Evolutionary conservation across 2,329 filamentous ascomycete genomes (phyloP), one percentile per base, ranked within the genome.

Genomic region (Zasmidium citrigriseum): DNA sequence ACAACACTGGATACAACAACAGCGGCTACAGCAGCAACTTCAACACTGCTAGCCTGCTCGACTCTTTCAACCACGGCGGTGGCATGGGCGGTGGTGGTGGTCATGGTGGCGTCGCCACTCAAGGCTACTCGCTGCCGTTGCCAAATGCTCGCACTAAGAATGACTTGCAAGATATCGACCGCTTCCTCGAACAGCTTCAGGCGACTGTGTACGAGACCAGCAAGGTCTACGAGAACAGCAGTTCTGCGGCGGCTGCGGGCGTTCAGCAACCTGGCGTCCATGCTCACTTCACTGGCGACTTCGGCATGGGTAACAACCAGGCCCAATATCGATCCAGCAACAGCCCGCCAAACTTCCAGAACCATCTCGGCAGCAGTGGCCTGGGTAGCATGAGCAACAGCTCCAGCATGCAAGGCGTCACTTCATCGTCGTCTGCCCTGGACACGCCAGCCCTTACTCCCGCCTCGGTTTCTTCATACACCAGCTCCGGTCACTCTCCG

Each of bases 171-270:
- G 92, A 96, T 73, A 93, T 98, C 70, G 95, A 98, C 74, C 89
- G 92, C 71, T 90, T 98, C 74, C 85, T 99, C 55, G 92, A 96
- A 77, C 91, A 97, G 77, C 93, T 98, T 82, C 93, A 97, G 77
- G 88, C 89, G 64, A 97, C 93, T 47, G 91, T 98, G 50, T 98
- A 98, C 73, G 95, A 98, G 78, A 96, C 89, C 74, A 88, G 92
- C 55, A 66, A 62, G 51, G 61, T 58, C 53, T 98, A 98, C 72
- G 95, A 98, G 77, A 96, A 89, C 74, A 88, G 91, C 54, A 71
- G 68, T 53, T 88, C 92, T 52, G 88, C 91, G 27, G 90, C 91
- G 2, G 86, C 86, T 12, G 88, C 89, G 46, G 89, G 90, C 58
- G 85, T 96, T 58, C 89, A 90, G 67, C 86, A 92, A 62, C 86